phyloP scores from a whole-genome alignment of 1,139 yeast genomes.

The Suhomyces choctaworum region DNA sequence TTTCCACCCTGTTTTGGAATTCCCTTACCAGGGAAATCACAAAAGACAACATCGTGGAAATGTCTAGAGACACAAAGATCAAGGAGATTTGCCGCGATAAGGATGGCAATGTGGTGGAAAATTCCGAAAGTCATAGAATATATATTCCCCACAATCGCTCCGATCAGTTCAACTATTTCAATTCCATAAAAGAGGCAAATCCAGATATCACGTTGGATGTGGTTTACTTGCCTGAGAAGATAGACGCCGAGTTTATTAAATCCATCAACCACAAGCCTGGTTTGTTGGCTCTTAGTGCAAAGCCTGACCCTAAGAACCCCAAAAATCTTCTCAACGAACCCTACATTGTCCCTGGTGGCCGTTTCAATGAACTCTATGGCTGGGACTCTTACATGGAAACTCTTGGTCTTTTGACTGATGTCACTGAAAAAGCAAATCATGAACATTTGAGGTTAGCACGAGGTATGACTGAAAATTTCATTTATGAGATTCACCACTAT shows the following conservation, averaged over 20 bases:
- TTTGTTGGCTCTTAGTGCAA: constrained; percentile 75
- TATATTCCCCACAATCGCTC: constrained; percentile 71
- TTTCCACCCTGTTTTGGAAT: constrained; percentile 79
- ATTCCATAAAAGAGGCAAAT: constrained; percentile 50
- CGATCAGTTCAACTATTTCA: constrained; percentile 75
- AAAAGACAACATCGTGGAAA: constrained; percentile 58
- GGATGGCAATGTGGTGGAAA: constrained; percentile 29
- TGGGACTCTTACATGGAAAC: constrained; percentile 98
- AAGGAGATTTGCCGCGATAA: constrained; percentile 52
- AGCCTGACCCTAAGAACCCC: constrained; percentile 51
- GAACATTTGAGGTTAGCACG: constrained; percentile 58
- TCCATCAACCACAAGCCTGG: constrained; percentile 87
- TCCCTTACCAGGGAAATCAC: constrained; percentile 73
- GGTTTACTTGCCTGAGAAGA: constrained; percentile 60
- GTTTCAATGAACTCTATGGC: constrained; percentile 94
- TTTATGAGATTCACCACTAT: constrained; percentile 85
- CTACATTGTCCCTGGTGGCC: constrained; percentile 95
- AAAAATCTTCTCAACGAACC: constrained; percentile 65
- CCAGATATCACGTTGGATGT: constrained; percentile 72
- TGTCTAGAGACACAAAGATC: constrained; percentile 81
- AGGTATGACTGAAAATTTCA: constrained; percentile 92
- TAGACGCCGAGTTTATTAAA: constrained; percentile 71
- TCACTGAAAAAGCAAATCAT: constrained; percentile 46
- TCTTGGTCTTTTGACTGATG: constrained; percentile 74
- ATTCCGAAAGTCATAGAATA: constrained; percentile 61